A percentile compares a stretch with the other conserved stretches of the same genome.
Conservation (phyloP, 1,284 basidiomycete genomes). For the Leccinum insolens region DNA sequence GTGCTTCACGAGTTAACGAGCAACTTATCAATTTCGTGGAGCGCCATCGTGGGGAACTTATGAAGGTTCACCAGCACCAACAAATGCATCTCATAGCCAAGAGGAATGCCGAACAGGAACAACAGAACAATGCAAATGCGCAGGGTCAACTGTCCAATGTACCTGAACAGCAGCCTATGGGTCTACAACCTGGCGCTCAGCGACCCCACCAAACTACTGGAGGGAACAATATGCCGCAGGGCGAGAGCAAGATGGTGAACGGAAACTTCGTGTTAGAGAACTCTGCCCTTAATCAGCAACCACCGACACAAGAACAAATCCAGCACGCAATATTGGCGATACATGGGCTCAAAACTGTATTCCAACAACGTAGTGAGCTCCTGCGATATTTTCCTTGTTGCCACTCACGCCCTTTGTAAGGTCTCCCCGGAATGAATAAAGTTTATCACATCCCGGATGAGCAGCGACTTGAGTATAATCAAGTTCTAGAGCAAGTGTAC, state of each 20-base stretch:
- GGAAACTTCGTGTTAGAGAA: conserved; percentile 19
- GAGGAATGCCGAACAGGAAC: conserved; percentile 28
- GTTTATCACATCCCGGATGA: conserved; percentile 48
- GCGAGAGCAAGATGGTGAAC: conserved; percentile 29
- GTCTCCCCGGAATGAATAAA: conserved; percentile 28
- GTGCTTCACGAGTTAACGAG: conserved; percentile 50
- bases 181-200: conserved; percentile 19
- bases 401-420: conserved; percentile 16
- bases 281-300: conserved; percentile 15
- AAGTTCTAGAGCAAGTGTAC: conserved; percentile 49
- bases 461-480: conserved; percentile 54
- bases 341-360: conserved; percentile 35
- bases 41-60: conserved; percentile 44
- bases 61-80: conserved; percentile 30
- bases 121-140: conserved; percentile 25
- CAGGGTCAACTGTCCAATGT: conserved; percentile 18
- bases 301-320: conserved; percentile 36
- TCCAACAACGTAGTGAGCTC: conserved; percentile 36
- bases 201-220: conserved; percentile 24
- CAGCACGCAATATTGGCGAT: conserved; percentile 35
- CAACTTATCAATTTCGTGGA: conserved; percentile 61
- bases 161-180: conserved; percentile 26
- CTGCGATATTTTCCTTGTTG: conserved; percentile 15
- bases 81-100: conserved; percentile 20
- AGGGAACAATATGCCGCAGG: conserved; percentile 17